phyloP scores from a whole-genome alignment of 1,284 basidiomycete genomes.

The Cryptococcus floricola region DNA sequence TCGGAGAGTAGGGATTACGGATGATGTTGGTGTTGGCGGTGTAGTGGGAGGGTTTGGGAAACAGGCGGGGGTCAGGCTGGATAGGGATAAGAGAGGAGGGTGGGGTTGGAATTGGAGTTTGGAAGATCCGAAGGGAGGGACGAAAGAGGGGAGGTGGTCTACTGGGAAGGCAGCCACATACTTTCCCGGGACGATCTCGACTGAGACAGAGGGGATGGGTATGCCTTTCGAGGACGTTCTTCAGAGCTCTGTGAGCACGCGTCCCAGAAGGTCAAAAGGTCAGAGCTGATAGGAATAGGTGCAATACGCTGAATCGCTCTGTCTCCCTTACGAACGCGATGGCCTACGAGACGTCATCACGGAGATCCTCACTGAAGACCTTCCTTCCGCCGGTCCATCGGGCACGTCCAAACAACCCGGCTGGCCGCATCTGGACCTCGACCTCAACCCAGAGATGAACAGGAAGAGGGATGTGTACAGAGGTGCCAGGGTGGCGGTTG shows the following conservation, averaged over 20 bases:
- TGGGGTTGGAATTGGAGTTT: conserved; percentile 26
- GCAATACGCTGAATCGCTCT: conserved; percentile 14
- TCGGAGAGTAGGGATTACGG: background rate
- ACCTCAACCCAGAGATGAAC: background rate
- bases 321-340: conserved; percentile 12
- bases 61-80: conserved; percentile 19
- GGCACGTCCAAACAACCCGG: conserved; percentile 11
- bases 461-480: conserved; percentile 11
- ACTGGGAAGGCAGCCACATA: conserved; percentile 1
- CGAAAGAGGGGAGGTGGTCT: background rate
- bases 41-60: conserved; percentile 24
- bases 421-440: background rate
- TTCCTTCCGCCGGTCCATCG: conserved; percentile 9
- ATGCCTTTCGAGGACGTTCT: conserved; percentile 9
- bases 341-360: conserved; percentile 10
- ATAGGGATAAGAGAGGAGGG: conserved; percentile 5
- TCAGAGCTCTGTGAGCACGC: conserved; percentile 16
- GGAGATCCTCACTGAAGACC: conserved; percentile 5
- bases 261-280: too few species aligned
- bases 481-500: conserved; percentile 17
- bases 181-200: conserved; percentile 8
- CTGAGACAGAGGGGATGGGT: background rate
- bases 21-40: conserved; percentile 12
- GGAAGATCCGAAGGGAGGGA: conserved; percentile 7
- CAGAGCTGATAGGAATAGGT: conserved; percentile 3